These are phyloP conservation scores for Penicillium sp. DNA, from an alignment of 2,329 filamentous ascomycete species.

Conservation along the genomic window DNA sequence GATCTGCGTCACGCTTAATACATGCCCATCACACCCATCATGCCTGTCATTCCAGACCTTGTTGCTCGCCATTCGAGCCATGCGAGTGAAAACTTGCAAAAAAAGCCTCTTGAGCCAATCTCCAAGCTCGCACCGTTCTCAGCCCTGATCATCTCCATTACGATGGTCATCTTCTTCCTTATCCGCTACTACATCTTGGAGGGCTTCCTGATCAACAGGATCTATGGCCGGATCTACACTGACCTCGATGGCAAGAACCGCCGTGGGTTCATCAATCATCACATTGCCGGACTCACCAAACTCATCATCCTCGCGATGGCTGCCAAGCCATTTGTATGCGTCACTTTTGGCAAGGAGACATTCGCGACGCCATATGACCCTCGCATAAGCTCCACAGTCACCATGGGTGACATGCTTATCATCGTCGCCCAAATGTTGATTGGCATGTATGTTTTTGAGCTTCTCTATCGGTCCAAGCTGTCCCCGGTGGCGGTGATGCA, in stretches of 20 bases:
- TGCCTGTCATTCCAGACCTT: neutral
- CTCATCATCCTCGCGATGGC: constrained; percentile 45
- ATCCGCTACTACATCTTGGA: constrained; percentile 52
- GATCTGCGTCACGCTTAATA: neutral
- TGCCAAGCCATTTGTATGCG: constrained; percentile 48
- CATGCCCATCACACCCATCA: neutral
- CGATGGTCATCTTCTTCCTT: constrained; percentile 41
- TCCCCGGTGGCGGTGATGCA: constrained; percentile 49
- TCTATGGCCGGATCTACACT: constrained; percentile 44
- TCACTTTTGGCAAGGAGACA: constrained; percentile 40
- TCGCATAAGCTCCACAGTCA: constrained; percentile 34
- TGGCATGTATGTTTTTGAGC: constrained; percentile 54
- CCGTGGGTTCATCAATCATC: constrained; percentile 53
- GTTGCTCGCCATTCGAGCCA: neutral
- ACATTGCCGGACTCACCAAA: constrained; percentile 50
- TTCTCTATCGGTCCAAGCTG: constrained; percentile 48
- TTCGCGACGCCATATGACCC: constrained; percentile 39
- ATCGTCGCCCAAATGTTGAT: constrained; percentile 48
- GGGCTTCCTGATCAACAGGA: constrained; percentile 38
- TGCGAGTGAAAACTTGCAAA: neutral
- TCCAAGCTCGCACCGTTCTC: constrained; percentile 32
- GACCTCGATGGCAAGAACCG: constrained; percentile 41
- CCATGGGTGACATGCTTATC: constrained; percentile 48
- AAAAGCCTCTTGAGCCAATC: constrained; percentile 26
- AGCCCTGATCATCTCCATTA: constrained; percentile 32